Base-by-base conservation (phyloP, 805 yeast species). In the Starmerella potacharoeniae region DNA sequence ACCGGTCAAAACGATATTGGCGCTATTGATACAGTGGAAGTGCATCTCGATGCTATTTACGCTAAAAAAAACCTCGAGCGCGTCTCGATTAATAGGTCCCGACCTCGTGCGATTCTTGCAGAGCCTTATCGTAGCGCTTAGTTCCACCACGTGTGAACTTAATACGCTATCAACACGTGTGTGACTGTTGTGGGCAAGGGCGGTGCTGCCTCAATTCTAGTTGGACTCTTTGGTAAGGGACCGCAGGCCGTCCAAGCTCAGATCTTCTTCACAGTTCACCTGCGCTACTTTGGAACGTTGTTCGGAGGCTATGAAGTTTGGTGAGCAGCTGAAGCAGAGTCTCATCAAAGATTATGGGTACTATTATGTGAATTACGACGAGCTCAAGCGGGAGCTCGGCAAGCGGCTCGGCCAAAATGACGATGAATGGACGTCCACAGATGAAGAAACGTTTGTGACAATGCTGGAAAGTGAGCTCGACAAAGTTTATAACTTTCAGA, bases 321-420 rank as follows among this genome's bases (percentile, higher is more conserved):
- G 98, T 35, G 96, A 90, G 69, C 95, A 88, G 65, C 77, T 91
- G 64, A 82, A 87, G 68, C 83, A 86, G 62, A 86, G 96, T 53
- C 81, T 91, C 60, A 90, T 90, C 70, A 84, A 86, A 69, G 93
- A 88, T 70, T 90, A 90, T 71, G 80, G 84, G 62, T 88, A 84
- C 73, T 93, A 93, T 72, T 93, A 93, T 69, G 83, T 91, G 63
- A 78, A 88, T 52, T 91, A 91, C 66, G 97, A 91, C 71, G 95
- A 87, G 67, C 77, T 91, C 68, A 91, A 91, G 71, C 81, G 83
- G 62, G 84, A 81, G 60, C 73, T 93, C 66, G 84, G 87, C 65
- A 80, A 81, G 59, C 83, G 83, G 28, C 72, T 86, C 56, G 77
- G 78, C 58, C 61, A 67, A 17, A 76, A 73, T 62, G 77, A 80